Base-by-base conservation (phyloP, 306 rosid species). In the Cicer arietinum region DNA sequence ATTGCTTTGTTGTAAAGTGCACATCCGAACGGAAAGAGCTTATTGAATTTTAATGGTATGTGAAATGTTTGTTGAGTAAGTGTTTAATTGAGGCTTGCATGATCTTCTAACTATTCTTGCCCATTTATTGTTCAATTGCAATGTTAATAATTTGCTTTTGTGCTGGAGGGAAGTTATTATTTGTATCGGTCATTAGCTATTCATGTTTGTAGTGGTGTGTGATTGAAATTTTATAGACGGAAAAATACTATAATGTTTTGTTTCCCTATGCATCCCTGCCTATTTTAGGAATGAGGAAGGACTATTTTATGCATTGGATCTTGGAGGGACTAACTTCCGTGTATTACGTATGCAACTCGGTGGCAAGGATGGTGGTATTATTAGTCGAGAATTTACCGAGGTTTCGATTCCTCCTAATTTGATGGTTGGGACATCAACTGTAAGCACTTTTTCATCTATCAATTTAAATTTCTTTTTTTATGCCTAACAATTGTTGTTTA, bases 311-410 rank as follows among this genome's bases (percentile, higher is more conserved):
- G 96, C 99, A 43, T 75, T 95, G 77, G 99, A 95, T 83, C 99
- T 95, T 74, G 99, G 99, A 40, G 99, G 99, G 60, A 95, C 99
- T 54, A 95, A 95, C 77, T 95, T 95, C 77, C 98, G 99, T 1
- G 98, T 95, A 78, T 40, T 95, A 73, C 98, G 99, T 12, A 87
- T 95, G 61, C 96, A 88, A 76, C 79, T 95, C 42, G 98, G 93
- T 61, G 98, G 99, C 75, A 92, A 84, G 82, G 88, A 76, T n/a
- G 75, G 73, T 1, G 89, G 86, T 41, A 84, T 95, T 68, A 11
- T 79, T 47, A 82, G 66, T 76, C 89, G 79, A 80, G 98, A 95
- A 75, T 92, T 83, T 70, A 79, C 73, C 1, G 99, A 95, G 86
- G 98, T 86, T 53, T 89, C 99, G 37, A 86, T 95, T 82, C 96